Base-by-base conservation (phyloP, 73 alveolate species). In the Tetrahymena thermophila region DNA sequence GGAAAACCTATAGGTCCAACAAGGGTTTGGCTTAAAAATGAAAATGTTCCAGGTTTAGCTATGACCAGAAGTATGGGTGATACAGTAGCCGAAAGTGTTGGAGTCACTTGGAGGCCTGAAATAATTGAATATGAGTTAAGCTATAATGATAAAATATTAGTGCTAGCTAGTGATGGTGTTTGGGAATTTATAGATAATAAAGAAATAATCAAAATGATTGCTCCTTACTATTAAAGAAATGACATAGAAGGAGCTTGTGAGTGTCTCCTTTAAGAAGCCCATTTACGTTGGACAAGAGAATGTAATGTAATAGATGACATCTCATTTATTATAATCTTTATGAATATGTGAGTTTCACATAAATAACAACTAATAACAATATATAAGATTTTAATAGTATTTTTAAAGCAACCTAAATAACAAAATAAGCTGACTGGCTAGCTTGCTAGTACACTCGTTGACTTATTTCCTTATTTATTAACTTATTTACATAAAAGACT, bases 101-200 rank as follows among this genome's bases (percentile, higher is more conserved):
- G 98, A 38, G 98, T 96, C 38, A 96, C 85, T n/a, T 96, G 95
- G 94, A 85, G 44, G 17, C 97, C 98, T 21, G 98, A 96, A 84
- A 96, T 96, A 16, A 34, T 93, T 38, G 96, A 85, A 93, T 93
- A 93, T 89, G 84, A 95, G 21, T 25, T 96, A 23, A 35, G 55
- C 31, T 40, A 17, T 31, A 96, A 96, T 37, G 96, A 93, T 42
- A 38, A 85, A 35, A 38, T 85, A 19, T 38, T 85, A 85, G 94
- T 85, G 28, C 35, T 85, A 0, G 94, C 96, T 23, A 85, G 95
- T 31, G 99, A 98, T 95, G 99, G 99, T 21, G 96, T 98, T 16
- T 98, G 98, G 98, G 99, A 98, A 94, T 98, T 97, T 95, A 94
- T 98, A 35, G 94, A 97, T 15, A 98, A 98, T 95, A 98, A 98